Evolutionary conservation across 2,329 filamentous ascomycete genomes (phyloP).

Genomic region (Pestalotiopsis sp.): DNA sequence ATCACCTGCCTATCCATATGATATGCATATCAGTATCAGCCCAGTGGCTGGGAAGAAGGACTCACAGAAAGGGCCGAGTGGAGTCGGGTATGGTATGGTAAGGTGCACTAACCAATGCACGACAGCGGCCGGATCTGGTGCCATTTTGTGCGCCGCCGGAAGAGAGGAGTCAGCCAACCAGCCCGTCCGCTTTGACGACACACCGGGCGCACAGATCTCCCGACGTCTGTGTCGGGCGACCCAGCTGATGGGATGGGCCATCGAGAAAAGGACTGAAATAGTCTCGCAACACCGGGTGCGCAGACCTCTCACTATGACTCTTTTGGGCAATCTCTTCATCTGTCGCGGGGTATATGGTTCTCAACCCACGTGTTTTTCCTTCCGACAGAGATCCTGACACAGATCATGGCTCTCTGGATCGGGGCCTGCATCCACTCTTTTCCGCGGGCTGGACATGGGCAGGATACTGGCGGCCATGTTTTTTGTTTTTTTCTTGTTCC

Average conservation of each 20-base stretch:
- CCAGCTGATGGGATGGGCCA: background rate
- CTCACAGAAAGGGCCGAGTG: background rate
- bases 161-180: background rate
- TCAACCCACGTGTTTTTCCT: background rate
- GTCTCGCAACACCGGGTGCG: background rate
- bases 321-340: slow-evolving; percentile 5
- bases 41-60: background rate
- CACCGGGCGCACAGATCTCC: slow-evolving; percentile 5
- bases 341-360: background rate
- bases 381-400: background rate
- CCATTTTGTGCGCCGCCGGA: background rate
- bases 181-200: background rate
- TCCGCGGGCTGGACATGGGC: background rate
- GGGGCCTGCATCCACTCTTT: background rate
- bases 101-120: background rate
- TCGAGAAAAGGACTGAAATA: background rate
- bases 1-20: background rate
- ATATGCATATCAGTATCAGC: background rate
- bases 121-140: background rate
- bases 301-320: background rate
- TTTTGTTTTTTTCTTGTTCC: background rate
- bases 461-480: background rate
- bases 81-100: background rate
- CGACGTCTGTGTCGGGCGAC: background rate
- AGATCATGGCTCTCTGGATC: background rate